These are phyloP conservation scores for Plantago ovata DNA, from an alignment of 257 asterid genomes.

Conservation along the genomic window DNA sequence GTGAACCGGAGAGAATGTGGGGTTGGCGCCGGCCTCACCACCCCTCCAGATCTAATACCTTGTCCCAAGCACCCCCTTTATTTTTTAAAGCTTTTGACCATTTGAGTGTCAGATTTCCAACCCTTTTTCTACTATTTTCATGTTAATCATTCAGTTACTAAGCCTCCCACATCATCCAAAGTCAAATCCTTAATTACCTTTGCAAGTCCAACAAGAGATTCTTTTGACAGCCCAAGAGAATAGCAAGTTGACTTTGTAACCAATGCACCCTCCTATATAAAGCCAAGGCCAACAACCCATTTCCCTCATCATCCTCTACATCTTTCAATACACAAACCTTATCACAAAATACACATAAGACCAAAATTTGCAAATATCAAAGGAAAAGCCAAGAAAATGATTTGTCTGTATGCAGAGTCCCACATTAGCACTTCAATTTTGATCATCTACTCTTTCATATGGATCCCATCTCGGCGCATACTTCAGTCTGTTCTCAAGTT, in stretches of 20 bases:
- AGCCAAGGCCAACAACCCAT: slow-evolving; percentile 3
- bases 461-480: slow-evolving; percentile 32
- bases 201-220: not conserved
- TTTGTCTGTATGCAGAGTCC: slow-evolving; percentile 34
- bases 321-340: slow-evolving; percentile 9
- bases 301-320: slow-evolving; percentile 10
- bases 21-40: slow-evolving; percentile 5
- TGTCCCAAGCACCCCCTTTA: not conserved
- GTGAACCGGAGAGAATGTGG: slow-evolving; percentile 1
- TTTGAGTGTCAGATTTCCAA: not conserved
- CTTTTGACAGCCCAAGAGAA: slow-evolving; percentile 24
- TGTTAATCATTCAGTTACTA: not conserved
- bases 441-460: slow-evolving; percentile 31
- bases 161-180: not conserved
- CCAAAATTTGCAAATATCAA: slow-evolving; percentile 4
- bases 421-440: slow-evolving; percentile 27
- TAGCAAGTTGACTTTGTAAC: slow-evolving; percentile 28
- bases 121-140: not conserved
- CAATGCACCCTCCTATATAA: slow-evolving; percentile 22
- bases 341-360: slow-evolving; percentile 13
- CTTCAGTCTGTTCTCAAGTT: slow-evolving; percentile 14
- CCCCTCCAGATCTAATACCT: slow-evolving; percentile 3
- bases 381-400: slow-evolving; percentile 23
- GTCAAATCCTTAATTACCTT: slow-evolving; percentile 5
- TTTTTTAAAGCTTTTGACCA: not conserved